Evolutionary conservation across 164 flowering plant genomes (phyloP).

Genomic region (Nelumbo lutea): DNA sequence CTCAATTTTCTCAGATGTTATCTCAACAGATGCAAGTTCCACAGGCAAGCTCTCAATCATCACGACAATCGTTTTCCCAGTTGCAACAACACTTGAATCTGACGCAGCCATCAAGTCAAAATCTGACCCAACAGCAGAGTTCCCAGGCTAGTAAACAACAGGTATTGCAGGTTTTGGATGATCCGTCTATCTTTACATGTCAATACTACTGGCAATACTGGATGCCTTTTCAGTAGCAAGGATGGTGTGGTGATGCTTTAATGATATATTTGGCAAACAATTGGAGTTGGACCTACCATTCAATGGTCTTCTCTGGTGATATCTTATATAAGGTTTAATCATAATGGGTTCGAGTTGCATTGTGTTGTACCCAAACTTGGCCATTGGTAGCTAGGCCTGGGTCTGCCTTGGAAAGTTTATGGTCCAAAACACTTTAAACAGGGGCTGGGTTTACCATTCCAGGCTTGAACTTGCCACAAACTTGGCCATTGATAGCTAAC

Average conservation of each 20-base stretch:
- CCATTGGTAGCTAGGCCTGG: too few relatives aligned
- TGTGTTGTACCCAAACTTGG: too few relatives aligned
- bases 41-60: conserved; percentile 83
- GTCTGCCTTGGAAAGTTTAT: too few relatives aligned
- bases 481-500: too few relatives aligned
- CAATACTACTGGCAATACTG: neutral
- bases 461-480: too few relatives aligned
- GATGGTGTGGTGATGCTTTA: neutral
- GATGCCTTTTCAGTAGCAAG: neutral
- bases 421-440: too few relatives aligned
- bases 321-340: neutral
- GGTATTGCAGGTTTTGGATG: conserved; percentile 36
- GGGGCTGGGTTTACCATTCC: too few relatives aligned
- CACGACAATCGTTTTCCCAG: conserved; percentile 88
- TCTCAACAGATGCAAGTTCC: conserved; percentile 80
- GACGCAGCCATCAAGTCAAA: conserved; percentile 54
- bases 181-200: neutral
- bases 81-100: conserved; percentile 80
- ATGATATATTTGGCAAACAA: neutral
- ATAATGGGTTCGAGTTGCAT: too few relatives aligned
- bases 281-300: neutral
- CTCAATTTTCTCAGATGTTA: conserved; percentile 71
- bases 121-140: conserved; percentile 35
- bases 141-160: conserved; percentile 52
- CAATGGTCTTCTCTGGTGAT: neutral